Base-by-base conservation (phyloP, 2,329 filamentous ascomycete genomes). In the Alternaria arborescens region DNA sequence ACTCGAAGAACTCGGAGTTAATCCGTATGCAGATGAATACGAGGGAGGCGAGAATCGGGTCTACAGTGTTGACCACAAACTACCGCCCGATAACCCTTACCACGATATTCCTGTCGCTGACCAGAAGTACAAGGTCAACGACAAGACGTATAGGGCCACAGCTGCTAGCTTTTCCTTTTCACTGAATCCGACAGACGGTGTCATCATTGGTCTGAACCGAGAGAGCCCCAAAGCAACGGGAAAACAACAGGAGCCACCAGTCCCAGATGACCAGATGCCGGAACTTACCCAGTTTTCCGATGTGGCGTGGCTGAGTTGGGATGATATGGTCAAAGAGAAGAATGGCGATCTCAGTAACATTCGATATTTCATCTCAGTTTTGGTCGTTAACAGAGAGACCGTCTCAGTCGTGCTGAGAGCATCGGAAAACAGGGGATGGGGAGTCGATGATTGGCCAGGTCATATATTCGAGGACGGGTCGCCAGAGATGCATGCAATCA, bases 251-350 rank as follows among this genome's bases (percentile, higher is more conserved):
- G 46, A 20, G 3, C 68, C 66, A 4, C 58, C 56, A 1, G 60
- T 70, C 1, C 38, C 53, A 12, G 57, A 22, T 3, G 58, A 66
- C 2, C 28, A 62, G 8, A 28, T 67, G 24, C 67, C 68, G 5
- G 55, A 41, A 2, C 50, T 70, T 3, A 62, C 57, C 18, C 55
- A 65, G 24, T 70, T 70, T 30, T 71, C 68, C 2, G 68, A 70
- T 16, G 56, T 71, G 16, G 63, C 61, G 0, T 72, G 63, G 61
- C 58, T 68, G 2, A 57, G 34, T 6, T 70, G 66, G 66, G 46
- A 63, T 14, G 30, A 34, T 22, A 24, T 65, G 28, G 34, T 54
- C 24, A n/a, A 44, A 10, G 41, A 42, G 12, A 18, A 55, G 3
- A 52, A 55, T 3, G n/a, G 28, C 5, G 51, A 61, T 10, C 16